Evolutionary conservation across 2,329 filamentous ascomycete species (phyloP).

Genomic region (Fragosphaeria purpurea): DNA sequence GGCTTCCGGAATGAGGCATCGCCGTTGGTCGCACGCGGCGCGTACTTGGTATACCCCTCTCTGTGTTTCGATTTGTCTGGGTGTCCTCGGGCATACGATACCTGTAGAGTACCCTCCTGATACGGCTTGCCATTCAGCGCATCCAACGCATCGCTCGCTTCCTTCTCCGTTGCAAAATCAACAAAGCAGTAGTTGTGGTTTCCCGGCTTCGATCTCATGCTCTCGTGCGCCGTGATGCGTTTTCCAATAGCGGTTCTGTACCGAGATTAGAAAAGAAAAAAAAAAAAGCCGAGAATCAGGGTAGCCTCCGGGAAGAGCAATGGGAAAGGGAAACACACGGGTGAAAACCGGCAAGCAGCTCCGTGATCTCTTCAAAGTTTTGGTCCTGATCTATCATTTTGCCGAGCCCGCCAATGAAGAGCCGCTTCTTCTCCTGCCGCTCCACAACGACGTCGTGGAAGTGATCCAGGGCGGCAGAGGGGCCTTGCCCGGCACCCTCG

Average conservation of each 20-base stretch:
- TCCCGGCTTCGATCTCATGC: constrained; percentile 38
- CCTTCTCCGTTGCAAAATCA: constrained; percentile 46
- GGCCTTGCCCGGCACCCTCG: not conserved
- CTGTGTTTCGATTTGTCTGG: not conserved
- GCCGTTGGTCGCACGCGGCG: not conserved
- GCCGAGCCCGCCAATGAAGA: constrained; percentile 42
- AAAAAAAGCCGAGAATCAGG: constrained; percentile 21
- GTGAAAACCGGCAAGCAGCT: constrained; percentile 36
- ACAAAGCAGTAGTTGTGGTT: constrained; percentile 57
- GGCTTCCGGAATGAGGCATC: not conserved
- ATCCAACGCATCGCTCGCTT: constrained; percentile 38
- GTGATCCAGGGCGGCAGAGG: constrained; percentile 20
- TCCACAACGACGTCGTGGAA: constrained; percentile 19
- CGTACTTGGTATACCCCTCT: not conserved
- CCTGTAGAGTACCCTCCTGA: constrained; percentile 1
- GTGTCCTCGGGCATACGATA: constrained; percentile 3
- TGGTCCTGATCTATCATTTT: constrained; percentile 38
- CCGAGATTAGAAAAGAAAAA: too few relatives aligned
- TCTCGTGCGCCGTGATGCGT: constrained; percentile 48
- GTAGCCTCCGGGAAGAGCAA: constrained; percentile 25
- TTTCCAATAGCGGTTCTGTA: constrained; percentile 32
- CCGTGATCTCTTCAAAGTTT: constrained; percentile 34
- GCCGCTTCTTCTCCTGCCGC: constrained; percentile 25
- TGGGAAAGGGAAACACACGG: constrained; percentile 21
- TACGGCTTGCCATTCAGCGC: constrained; percentile 26